phyloP scores from a whole-genome alignment of 306 rosid species.

The Alnus rubra region DNA sequence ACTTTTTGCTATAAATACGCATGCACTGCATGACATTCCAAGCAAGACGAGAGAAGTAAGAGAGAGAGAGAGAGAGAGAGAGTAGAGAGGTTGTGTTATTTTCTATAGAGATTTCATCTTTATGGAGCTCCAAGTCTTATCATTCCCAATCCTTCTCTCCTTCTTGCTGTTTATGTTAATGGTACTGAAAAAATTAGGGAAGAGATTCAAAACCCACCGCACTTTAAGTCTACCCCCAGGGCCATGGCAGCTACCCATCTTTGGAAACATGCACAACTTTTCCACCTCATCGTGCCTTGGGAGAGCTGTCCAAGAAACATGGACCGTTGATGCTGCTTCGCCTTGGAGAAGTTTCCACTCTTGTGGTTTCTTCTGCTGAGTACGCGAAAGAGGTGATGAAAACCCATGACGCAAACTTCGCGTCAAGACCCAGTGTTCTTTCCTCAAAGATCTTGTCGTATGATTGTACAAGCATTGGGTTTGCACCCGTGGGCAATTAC shows the following conservation, averaged over 20 bases:
- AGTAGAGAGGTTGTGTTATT: too few relatives aligned
- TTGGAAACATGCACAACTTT: slow-evolving; percentile 23
- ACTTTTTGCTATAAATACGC: too few relatives aligned
- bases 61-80: too few relatives aligned
- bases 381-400: slow-evolving; percentile 29
- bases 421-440: slow-evolving; percentile 21
- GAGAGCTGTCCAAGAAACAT: slow-evolving; percentile 26
- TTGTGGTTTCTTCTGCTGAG: slow-evolving; percentile 33
- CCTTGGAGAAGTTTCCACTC: neutral
- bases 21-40: too few relatives aligned
- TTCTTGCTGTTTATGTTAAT: slow-evolving; percentile 1
- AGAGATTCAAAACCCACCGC: neutral
- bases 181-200: neutral
- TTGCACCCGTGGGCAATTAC: slow-evolving; percentile 24
- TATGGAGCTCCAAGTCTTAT: slow-evolving; percentile 9
- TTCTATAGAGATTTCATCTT: too few relatives aligned
- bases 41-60: too few relatives aligned
- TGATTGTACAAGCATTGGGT: neutral
- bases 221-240: slow-evolving; percentile 14
- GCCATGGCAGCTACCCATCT: slow-evolving; percentile 16
- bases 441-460: neutral
- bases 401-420: slow-evolving; percentile 27
- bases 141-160: neutral
- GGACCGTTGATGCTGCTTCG: slow-evolving; percentile 34
- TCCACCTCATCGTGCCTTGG: slow-evolving; percentile 2